These are phyloP conservation scores for Otatea glauca DNA, from an alignment of 176 grass and related monocot genomes.

Conservation along the genomic window DNA sequence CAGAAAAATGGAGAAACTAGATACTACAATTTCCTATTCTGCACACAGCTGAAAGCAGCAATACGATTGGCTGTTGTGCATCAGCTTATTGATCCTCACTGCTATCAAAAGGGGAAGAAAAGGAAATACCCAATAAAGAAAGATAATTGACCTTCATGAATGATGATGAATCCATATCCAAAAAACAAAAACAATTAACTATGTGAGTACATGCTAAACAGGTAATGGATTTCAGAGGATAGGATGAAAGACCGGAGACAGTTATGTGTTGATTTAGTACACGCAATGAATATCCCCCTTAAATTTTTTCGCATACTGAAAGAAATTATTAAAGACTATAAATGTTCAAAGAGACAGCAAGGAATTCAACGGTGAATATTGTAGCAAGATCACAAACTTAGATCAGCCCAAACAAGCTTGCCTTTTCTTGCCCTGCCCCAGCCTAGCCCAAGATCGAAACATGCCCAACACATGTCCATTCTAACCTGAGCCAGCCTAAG, in stretches of 20 bases:
- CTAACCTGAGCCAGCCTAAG: not conserved
- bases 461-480: not conserved
- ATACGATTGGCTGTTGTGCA: not conserved
- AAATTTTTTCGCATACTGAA: no score
- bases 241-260: not conserved
- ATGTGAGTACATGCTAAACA: not conserved
- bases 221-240: not conserved
- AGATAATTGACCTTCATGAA: constrained; percentile 25
- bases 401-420: not conserved
- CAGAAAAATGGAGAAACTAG: not conserved
- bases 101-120: not conserved
- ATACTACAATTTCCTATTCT: not conserved
- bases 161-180: not conserved
- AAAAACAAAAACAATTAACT: constrained; percentile 1
- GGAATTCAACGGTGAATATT: no score
- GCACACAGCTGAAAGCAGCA: not conserved
- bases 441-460: not conserved
- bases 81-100: constrained; percentile 9
- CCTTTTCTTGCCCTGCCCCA: not conserved
- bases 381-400: not conserved
- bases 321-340: no score
- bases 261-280: no score
- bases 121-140: not conserved
- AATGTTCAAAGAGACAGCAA: no score
- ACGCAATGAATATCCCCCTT: no score